Percentiles rank a stretch among this genome's conserved stretches.
phyloP scores from a whole-genome alignment of 805 yeast genomes.

The Kuraishia piskuri region DNA sequence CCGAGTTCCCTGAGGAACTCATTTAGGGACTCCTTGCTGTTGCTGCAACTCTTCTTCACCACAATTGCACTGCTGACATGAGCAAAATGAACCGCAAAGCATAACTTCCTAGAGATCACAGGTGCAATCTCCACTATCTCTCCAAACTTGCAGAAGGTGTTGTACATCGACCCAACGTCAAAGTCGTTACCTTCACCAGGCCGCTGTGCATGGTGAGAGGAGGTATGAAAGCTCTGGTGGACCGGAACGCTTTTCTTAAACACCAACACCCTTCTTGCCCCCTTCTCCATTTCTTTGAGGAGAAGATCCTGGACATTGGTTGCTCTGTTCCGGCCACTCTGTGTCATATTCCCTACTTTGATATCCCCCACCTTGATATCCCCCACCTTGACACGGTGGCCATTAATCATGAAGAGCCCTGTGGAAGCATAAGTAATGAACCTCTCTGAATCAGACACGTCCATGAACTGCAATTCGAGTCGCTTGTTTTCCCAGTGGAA shows the following conservation, averaged over 20 bases:
- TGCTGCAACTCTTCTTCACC: conserved; percentile 41
- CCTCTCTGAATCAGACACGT: conserved; percentile 32
- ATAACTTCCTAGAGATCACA: conserved; percentile 54
- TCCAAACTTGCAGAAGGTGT: conserved; percentile 52
- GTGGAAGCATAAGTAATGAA: conserved; percentile 45
- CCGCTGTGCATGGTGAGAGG: not conserved
- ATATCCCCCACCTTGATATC: conserved; percentile 41
- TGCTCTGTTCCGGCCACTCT: no score
- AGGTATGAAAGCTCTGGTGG: not conserved
- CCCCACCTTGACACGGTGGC: conserved; percentile 34
- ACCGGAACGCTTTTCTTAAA: conserved; percentile 27
- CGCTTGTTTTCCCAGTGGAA: not conserved
- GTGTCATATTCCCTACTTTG: no score
- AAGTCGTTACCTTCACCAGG: conserved; percentile 28
- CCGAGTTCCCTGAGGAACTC: not conserved
- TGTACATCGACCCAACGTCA: conserved; percentile 31
- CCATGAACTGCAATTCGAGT: not conserved
- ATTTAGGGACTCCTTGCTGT: conserved; percentile 8
- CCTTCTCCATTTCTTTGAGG: conserved; percentile 9
- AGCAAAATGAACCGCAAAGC: conserved; percentile 51
- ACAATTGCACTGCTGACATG: conserved; percentile 51
- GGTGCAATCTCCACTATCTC: conserved; percentile 54
- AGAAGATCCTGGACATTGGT: no score
- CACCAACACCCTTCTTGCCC: conserved; percentile 50
- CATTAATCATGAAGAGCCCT: conserved; percentile 53